Base-by-base conservation (phyloP, 148 eudicot genomes). In the Amaranthus cruentus region DNA sequence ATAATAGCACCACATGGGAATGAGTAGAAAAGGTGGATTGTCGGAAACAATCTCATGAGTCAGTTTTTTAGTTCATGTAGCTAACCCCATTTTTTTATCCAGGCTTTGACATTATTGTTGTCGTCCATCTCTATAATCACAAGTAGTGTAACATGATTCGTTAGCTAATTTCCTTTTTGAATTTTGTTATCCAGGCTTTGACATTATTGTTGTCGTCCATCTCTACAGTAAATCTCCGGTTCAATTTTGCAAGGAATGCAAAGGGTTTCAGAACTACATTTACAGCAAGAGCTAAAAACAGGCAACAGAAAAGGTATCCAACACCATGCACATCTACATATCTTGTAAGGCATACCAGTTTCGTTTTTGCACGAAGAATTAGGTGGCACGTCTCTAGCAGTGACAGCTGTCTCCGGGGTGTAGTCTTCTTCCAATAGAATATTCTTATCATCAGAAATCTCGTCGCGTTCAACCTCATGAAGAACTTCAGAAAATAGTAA, bases 401-500 rank as follows among this genome's bases (percentile, higher is more conserved):
- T 5, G 62, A 9, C 62, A 58, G 42, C 9, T n/a, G 6, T 58
- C 62, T 13, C 12, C 7, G 42, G 38, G 5, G 62, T 58, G 14
- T 5, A 12, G 21, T 44, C 8, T 9, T 63, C 9, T 46, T 64
- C 68, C 6, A 50, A 4, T 6, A 6, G 44, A 6, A 8, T 4
- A 4, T 5, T 64, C 15, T 64, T 50, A 44, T 64, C 68, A 64
- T 64, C 68, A 44, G 68, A 64, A 44, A 46, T 62, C 14, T 62
- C 66, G 11, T 64, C 18, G 2, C 9, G 38, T 28, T 28, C 7
- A 44, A 44, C 51, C 9, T 5, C 50, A 43, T 18, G 3, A 44
- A 12, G 18, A 64, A 12, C 21, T 14, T 64, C 62, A 9, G 68
- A 18, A 64, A 50, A 64, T 10, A 64, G n/a, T 44, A 7, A 44